Evolutionary conservation across 768 basidiomycete genomes (phyloP).

Genomic region (Russula earlei): DNA sequence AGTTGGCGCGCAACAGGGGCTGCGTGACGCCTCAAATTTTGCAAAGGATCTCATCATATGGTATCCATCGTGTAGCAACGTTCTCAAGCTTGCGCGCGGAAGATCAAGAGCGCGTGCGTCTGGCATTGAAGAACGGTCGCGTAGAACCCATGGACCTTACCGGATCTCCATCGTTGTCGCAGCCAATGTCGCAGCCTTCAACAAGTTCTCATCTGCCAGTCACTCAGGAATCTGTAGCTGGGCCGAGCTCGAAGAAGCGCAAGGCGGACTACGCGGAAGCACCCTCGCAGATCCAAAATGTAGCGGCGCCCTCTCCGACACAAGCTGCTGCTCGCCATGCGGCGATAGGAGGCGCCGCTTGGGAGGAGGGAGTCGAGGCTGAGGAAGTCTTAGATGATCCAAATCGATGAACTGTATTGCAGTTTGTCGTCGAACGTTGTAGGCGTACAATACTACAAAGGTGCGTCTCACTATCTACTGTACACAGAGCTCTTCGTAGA

Average conservation of each 20-base stretch:
- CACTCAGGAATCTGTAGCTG: slow-evolving; percentile 7
- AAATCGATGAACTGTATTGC: slow-evolving; percentile 59
- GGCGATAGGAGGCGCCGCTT: slow-evolving; percentile 10
- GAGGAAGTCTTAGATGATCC: slow-evolving; percentile 14
- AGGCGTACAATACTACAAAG: slow-evolving; percentile 76
- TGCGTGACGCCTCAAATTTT: slow-evolving; percentile 16
- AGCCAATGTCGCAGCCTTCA: slow-evolving; percentile 3
- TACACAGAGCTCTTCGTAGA: not conserved
- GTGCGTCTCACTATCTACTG: slow-evolving; percentile 26
- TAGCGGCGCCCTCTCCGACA: slow-evolving; percentile 14
- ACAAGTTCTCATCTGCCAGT: not conserved
- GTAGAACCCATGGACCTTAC: slow-evolving; percentile 55
- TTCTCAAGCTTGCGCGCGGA: slow-evolving; percentile 27
- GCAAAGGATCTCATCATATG: slow-evolving; percentile 4
- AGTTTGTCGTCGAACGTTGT: slow-evolving; percentile 54
- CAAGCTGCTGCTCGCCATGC: slow-evolving; percentile 16
- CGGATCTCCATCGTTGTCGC: slow-evolving; percentile 21
- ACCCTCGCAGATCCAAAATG: slow-evolving; percentile 5
- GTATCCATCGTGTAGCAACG: not conserved
- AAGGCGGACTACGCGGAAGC: slow-evolving; percentile 27
- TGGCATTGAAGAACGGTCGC: slow-evolving; percentile 44
- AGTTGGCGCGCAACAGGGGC: slow-evolving; percentile 9
- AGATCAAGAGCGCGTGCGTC: slow-evolving; percentile 55
- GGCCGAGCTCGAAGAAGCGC: slow-evolving; percentile 37
- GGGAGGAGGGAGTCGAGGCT: slow-evolving; percentile 18